Evolutionary conservation across 169 alveolate genomes (phyloP), one percentile per base, ranked within the genome.

Genomic region (Plasmodium ovale): DNA sequence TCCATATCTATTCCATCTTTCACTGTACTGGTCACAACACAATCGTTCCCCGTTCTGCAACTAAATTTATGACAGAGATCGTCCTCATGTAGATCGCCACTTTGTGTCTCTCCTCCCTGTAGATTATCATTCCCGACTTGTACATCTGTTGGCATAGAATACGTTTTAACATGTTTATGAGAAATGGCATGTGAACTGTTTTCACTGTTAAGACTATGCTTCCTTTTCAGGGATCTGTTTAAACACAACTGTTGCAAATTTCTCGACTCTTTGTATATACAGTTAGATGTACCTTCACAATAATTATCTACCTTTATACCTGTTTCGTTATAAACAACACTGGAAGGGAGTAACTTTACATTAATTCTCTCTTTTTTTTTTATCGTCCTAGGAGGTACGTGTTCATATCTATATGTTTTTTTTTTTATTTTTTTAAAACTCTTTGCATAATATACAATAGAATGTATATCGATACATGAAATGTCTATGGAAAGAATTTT

Each of bases 121-220:
- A n/a, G n/a, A n/a, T n/a, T n/a, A 4, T 47, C 56, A 47, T 47
- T 47, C 16, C 14, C 16, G 16, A 14, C 16, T 25, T 70, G 42
- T 9, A 4, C 62, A 12, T 70, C 68, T 0, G 65, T 49, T 23
- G 72, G 35, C 5, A 44, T 14, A 0, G 56, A 21, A 0, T 74
- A 73, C 0, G 51, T 60, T 47, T 74, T 74, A 7, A 74, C 62
- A 42, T 74, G 88, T 53, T 74, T 74, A 16, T 74, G 77, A 21
- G 14, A 25, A 0, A 27, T 39, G 14, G 33, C 35, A 44, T 23
- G 16, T 10, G 1, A 2, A 12, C 7, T 60, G 10, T 59, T 59
- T 6, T 72, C 72, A 16, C 35, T 74, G 12, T 31, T 49, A 3
- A 44, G 1, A 37, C 42, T 39, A 35, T 42, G 65, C 47, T 64